phyloP scores from a whole-genome alignment of 2,329 filamentous ascomycete species.

The Cytospora piceae region DNA sequence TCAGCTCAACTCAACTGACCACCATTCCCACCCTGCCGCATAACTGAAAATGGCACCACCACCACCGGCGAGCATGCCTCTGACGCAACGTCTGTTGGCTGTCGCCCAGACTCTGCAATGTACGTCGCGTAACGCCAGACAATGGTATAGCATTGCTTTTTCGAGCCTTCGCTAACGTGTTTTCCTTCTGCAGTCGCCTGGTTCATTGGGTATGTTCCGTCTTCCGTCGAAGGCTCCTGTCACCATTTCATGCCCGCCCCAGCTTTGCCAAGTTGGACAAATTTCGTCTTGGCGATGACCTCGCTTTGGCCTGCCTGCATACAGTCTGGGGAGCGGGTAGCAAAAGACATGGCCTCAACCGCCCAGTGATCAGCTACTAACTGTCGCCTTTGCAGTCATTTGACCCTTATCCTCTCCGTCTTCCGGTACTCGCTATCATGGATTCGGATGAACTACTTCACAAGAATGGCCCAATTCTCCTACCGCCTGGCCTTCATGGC shows the following conservation, averaged over 20 bases:
- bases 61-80: constrained; percentile 68
- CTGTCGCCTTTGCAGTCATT: constrained; percentile 62
- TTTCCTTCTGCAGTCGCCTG: constrained; percentile 63
- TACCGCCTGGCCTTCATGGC: constrained; percentile 92
- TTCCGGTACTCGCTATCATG: constrained; percentile 84
- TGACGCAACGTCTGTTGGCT: constrained; percentile 73
- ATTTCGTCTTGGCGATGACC: not conserved
- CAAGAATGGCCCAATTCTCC: constrained; percentile 74
- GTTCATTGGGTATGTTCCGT: constrained; percentile 74
- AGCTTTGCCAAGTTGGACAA: not conserved
- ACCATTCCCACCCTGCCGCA: constrained; percentile 28
- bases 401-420: constrained; percentile 82
- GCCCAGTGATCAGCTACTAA: constrained; percentile 13
- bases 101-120: constrained; percentile 93
- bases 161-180: constrained; percentile 40
- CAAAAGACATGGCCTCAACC: not conserved
- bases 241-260: constrained; percentile 9
- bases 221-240: constrained; percentile 27
- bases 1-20: constrained; percentile 1
- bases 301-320: not conserved
- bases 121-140: constrained; percentile 51
- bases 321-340: not conserved
- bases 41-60: constrained; percentile 68
- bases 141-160: constrained; percentile 30
- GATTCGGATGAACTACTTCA: constrained; percentile 85